These are phyloP conservation scores for Colletotrichum spaethianum DNA, from an alignment of 2,329 filamentous ascomycete genomes.

Conservation along the genomic window DNA sequence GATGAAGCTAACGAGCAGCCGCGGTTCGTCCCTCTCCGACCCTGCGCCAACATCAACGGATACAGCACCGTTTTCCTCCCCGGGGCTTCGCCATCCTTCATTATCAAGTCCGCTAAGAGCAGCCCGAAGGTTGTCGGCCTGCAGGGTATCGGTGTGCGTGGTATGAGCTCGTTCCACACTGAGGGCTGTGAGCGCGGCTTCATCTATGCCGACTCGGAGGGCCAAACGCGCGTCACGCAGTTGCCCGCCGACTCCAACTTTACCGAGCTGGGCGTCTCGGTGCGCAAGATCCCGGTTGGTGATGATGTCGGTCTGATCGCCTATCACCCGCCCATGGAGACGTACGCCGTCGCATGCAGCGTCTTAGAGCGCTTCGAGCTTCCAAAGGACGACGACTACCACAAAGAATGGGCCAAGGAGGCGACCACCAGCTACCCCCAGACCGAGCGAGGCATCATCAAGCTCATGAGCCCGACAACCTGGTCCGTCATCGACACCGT, in stretches of 20 bases:
- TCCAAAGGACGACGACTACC: slow-evolving; percentile 87
- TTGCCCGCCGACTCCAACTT: slow-evolving; percentile 78
- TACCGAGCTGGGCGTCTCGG: slow-evolving; percentile 81
- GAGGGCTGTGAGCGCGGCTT: slow-evolving; percentile 85
- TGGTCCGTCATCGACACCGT: slow-evolving; percentile 86
- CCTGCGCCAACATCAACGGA: slow-evolving; percentile 77
- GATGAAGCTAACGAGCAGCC: slow-evolving; percentile 64
- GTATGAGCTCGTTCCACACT: slow-evolving; percentile 83
- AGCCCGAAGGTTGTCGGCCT: slow-evolving; percentile 82
- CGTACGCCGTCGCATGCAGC: slow-evolving; percentile 84
- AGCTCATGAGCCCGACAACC: slow-evolving; percentile 82
- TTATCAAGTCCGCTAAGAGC: slow-evolving; percentile 86
- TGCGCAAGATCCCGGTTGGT: slow-evolving; percentile 79
- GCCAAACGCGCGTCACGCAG: slow-evolving; percentile 81
- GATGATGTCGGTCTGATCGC: slow-evolving; percentile 80
- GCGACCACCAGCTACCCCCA: slow-evolving; percentile 75
- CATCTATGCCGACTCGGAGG: slow-evolving; percentile 81
- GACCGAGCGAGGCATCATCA: slow-evolving; percentile 79
- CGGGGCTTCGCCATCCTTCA: slow-evolving; percentile 83
- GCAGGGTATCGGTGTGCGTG: slow-evolving; percentile 76
- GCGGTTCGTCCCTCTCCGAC: slow-evolving; percentile 68
- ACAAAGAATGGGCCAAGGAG: slow-evolving; percentile 85
- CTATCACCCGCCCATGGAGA: slow-evolving; percentile 81
- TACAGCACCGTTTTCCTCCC: slow-evolving; percentile 88
- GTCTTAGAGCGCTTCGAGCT: slow-evolving; percentile 81